Evolutionary conservation across 2,329 filamentous ascomycete genomes (phyloP).

Genomic region (Calonectria fujianensis): DNA sequence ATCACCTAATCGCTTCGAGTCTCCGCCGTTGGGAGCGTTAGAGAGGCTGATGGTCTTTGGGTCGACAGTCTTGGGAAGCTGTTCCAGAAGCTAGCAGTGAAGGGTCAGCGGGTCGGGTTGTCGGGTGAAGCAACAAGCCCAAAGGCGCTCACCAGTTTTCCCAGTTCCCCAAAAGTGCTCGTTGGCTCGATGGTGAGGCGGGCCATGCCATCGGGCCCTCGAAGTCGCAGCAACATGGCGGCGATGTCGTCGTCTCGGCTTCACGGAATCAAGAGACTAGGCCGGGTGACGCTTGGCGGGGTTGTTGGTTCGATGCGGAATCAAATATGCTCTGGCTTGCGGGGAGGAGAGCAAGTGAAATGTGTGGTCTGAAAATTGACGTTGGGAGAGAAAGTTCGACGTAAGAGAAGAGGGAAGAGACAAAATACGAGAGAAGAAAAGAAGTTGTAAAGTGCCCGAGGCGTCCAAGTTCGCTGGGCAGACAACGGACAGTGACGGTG

Average conservation of each 20-base stretch:
- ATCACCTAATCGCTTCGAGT: constrained; percentile 75
- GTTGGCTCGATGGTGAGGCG: constrained; percentile 85
- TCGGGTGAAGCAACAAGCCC: not conserved
- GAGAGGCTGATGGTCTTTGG: constrained; percentile 76
- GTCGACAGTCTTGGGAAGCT: constrained; percentile 78
- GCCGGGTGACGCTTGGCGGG: constrained; percentile 32
- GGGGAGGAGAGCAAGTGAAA: not conserved
- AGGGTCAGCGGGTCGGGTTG: constrained; percentile 42
- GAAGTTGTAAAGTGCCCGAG: constrained; percentile 28
- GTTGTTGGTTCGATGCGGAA: constrained; percentile 20
- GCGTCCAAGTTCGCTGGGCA: constrained; percentile 37
- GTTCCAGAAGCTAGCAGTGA: constrained; percentile 69
- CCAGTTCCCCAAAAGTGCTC: constrained; percentile 82
- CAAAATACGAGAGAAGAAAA: constrained; percentile 8
- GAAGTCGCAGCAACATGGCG: constrained; percentile 88
- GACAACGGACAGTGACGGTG: constrained; percentile 38
- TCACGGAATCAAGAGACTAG: constrained; percentile 15
- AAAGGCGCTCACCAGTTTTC: constrained; percentile 66
- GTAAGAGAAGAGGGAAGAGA: not conserved
- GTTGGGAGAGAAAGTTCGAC: not conserved
- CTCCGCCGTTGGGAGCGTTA: constrained; percentile 75
- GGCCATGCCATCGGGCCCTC: constrained; percentile 94
- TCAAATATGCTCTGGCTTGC: not conserved
- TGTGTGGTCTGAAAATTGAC: not conserved
- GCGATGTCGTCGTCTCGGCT: constrained; percentile 30